These are phyloP conservation scores for Aureobasidium pullulans DNA, from an alignment of 2,329 filamentous ascomycete genomes.

Conservation along the genomic window DNA sequence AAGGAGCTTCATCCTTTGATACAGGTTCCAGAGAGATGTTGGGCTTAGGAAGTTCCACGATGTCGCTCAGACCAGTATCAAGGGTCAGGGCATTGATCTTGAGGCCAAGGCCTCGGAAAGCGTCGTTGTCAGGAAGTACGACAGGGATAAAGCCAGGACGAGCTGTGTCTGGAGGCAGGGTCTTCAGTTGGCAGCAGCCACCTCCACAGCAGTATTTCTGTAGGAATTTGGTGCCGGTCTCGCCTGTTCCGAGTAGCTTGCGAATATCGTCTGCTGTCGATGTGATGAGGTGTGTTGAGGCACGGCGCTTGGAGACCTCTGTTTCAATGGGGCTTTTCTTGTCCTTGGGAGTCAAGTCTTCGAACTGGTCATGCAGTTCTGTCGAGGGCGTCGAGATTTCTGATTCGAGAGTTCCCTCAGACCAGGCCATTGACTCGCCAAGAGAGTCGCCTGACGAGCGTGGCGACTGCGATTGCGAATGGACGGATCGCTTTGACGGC, in stretches of 20 bases:
- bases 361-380: conserved; percentile 36
- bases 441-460: conserved; percentile 35
- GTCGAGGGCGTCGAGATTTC: conserved; percentile 37
- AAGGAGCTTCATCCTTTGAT: conserved; percentile 34
- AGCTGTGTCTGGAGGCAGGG: conserved; percentile 41
- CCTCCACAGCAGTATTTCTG: conserved; percentile 59
- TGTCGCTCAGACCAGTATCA: conserved; percentile 61
- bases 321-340: not conserved
- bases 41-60: conserved; percentile 66
- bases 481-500: conserved; percentile 8
- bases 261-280: conserved; percentile 50
- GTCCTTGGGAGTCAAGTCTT: conserved; percentile 29
- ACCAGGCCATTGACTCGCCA: conserved; percentile 25
- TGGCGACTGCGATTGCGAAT: conserved; percentile 24
- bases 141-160: conserved; percentile 41
- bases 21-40: conserved; percentile 52
- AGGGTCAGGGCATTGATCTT: conserved; percentile 67
- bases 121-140: conserved; percentile 67
- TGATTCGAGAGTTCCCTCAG: conserved; percentile 35
- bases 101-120: conserved; percentile 71
- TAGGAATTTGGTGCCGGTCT: conserved; percentile 51
- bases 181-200: conserved; percentile 55
- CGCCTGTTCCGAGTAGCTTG: conserved; percentile 48
- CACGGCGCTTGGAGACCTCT: conserved; percentile 41
- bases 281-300: conserved; percentile 60